Evolutionary conservation across 345 rosid genomes (phyloP), one percentile per base, ranked within the genome.

Genomic region (Dimocarpus longan): DNA sequence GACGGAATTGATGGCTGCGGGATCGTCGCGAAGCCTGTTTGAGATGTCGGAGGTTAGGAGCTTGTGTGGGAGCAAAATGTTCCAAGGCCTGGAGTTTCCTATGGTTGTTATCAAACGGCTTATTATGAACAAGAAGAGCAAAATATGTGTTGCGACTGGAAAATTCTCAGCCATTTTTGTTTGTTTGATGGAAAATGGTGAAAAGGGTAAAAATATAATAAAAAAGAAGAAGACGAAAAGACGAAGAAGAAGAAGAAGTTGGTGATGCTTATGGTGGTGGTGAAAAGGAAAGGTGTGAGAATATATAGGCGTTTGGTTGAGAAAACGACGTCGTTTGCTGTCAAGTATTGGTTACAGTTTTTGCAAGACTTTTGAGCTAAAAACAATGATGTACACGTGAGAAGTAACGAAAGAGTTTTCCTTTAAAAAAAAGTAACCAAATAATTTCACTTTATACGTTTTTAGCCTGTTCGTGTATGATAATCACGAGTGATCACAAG

Each of bases 1-100:
- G 73, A 89, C 95, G 3, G 78, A 75, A 54, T 75, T 77, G 18
- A 90, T 84, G 72, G 89, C 72, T 12, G 68, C 78, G 1, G 86
- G 89, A 52, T 91, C 94, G 10, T 84, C 39, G 8, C 66, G 81
- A 78, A 93, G 87, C 66, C 50, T 77, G 10, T 42, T 28, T 9
- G 80, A 60, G 8, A 87, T 56, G 19, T 81, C 66, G n/a, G 66
- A 70, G 57, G 73, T 44, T 10, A 66, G 81, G 78, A 84, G 79
- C 16, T 70, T 71, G 16, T 78, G 66, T 18, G 80, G 70, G 16
- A 46, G 82, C 9, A 65, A 18, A 44, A 43, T 28, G 10, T 22
- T 80, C 75, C 73, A 59, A 8, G 83, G 80, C 21, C 40, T 80
- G 32, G 88, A 70, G 73, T 75, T 74, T 28, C 84, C 87, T 12